Evolutionary conservation across 1,284 basidiomycete genomes (phyloP), one percentile per base, ranked within the genome.

Genomic region (Sporisorium scitamineum): DNA sequence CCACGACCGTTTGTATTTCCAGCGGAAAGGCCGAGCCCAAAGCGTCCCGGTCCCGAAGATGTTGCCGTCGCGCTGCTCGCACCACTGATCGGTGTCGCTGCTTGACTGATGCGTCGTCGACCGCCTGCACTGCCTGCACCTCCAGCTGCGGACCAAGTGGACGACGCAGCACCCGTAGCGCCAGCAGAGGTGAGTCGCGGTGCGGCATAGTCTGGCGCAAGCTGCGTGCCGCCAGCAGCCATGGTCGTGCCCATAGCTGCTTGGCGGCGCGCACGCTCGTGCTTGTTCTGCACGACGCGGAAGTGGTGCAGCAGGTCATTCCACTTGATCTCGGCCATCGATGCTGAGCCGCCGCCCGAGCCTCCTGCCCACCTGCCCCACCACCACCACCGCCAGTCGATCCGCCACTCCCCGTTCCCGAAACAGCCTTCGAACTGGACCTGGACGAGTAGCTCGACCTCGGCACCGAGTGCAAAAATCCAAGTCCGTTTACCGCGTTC

Each of bases 401-500:
- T 10, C 57, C 45, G 9, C 37, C 45, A 1, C 29, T 50, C 2
- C 53, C 54, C 3, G 42, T 24, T 18, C 51, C 37, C 11, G 54
- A 41, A 13, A 32, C 61, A 50, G 31, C 24, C 65, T 66, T 70
- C 2, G 32, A 24, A 27, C 41, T 53, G 20, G 45, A 22, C 32
- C 63, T 42, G 2, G 47, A 8, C 18, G 53, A 53, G 39, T 73
- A 71, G 47, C 50, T 66, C 26, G 70, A 54, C 14, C 92, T 92
- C 0, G 93, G 92, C 20, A 92, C 91, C 54, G 93, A 93, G 62
- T 96, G 93, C 4, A 96, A 86, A 86, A 95, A 97, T 0, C 97
- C 96, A 11, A 95, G 91, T 1, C 95, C 94, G 85, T 96, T 96
- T 48, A 99, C 94, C 2, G 95, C 95, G 76, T 93, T 95, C 37